A percentile compares a stretch with the other conserved stretches of the same genome.
phyloP scores from a whole-genome alignment of 192 early-diverging fungal genomes.

The Coemansia sp. region DNA sequence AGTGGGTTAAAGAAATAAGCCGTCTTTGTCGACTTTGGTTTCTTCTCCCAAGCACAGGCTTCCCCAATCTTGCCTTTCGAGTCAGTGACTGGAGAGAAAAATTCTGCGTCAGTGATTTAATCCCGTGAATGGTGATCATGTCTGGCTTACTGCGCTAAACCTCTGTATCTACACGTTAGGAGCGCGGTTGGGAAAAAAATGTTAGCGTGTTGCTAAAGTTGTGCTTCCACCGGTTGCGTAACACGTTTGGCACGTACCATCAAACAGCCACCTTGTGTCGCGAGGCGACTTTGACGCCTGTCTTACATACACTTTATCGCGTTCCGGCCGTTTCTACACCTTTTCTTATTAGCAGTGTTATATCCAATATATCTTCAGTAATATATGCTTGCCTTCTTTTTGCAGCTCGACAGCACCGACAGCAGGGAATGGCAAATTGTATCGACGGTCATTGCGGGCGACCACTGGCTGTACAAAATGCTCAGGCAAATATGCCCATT shows the following conservation, averaged over 20 bases:
- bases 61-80: background rate
- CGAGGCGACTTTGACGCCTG: slow-evolving; percentile 44
- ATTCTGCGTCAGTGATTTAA: background rate
- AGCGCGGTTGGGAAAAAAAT: no score
- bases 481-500: slow-evolving; percentile 98
- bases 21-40: slow-evolving; percentile 1
- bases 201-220: no score
- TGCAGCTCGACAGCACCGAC: slow-evolving; percentile 89
- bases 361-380: no score
- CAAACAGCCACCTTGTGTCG: slow-evolving; percentile 50
- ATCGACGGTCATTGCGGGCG: slow-evolving; percentile 85
- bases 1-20: slow-evolving; percentile 14
- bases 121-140: background rate
- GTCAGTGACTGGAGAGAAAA: background rate
- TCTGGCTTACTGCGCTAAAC: no score
- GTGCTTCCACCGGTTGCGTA: background rate
- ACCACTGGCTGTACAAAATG: slow-evolving; percentile 93
- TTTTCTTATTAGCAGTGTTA: background rate
- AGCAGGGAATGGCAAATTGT: slow-evolving; percentile 86
- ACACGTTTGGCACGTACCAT: slow-evolving; percentile 18
- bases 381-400: no score
- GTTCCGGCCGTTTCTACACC: slow-evolving; percentile 28
- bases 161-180: no score
- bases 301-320: slow-evolving; percentile 38
- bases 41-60: background rate